A percentile compares a stretch with the other conserved stretches of the same genome.
Conservation (phyloP, 2,329 filamentous ascomycete genomes). For the Dryadomyces quercus-mongolicae region DNA sequence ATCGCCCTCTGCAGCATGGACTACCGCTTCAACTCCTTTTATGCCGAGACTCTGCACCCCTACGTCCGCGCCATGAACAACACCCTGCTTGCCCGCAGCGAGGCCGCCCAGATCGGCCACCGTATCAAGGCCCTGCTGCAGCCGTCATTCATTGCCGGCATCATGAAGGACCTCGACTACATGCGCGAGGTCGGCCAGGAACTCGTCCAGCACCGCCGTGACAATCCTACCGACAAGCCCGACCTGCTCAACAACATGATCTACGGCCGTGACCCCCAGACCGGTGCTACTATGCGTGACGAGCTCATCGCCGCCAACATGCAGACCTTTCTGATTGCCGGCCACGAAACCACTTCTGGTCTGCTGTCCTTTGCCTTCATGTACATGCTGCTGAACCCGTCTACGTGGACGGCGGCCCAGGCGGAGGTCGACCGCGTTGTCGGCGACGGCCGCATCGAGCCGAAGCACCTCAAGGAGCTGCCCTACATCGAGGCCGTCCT, state of each 20-base stretch:
- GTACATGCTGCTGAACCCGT: conserved; percentile 36
- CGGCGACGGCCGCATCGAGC: conserved; percentile 27
- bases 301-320: conserved; percentile 12
- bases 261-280: conserved; percentile 14
- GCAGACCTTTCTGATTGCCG: conserved; percentile 30
- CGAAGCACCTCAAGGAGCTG: conserved; percentile 36
- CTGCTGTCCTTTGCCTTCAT: conserved; percentile 38
- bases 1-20: conserved; percentile 48
- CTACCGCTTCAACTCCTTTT: conserved; percentile 51
- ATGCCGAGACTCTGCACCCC: conserved; percentile 52
- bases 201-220: conserved; percentile 9
- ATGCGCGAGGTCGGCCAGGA: conserved; percentile 7
- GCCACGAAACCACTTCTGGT: conserved; percentile 44
- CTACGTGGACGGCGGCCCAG: conserved; percentile 32
- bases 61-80: conserved; percentile 55
- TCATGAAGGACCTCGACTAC: conserved; percentile 6
- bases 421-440: conserved; percentile 41
- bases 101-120: conserved; percentile 6
- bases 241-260: conserved; percentile 42
- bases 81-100: conserved; percentile 23
- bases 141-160: conserved; percentile 5
- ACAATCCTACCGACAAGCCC: conserved; percentile 30
- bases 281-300: conserved; percentile 13
- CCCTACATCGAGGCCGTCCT: conserved; percentile 41
- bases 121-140: conserved; percentile 5